Evolutionary conservation across 2,329 filamentous ascomycete species (phyloP), one percentile per base, ranked within the genome.

Genomic region (Fusarium anguioides): DNA sequence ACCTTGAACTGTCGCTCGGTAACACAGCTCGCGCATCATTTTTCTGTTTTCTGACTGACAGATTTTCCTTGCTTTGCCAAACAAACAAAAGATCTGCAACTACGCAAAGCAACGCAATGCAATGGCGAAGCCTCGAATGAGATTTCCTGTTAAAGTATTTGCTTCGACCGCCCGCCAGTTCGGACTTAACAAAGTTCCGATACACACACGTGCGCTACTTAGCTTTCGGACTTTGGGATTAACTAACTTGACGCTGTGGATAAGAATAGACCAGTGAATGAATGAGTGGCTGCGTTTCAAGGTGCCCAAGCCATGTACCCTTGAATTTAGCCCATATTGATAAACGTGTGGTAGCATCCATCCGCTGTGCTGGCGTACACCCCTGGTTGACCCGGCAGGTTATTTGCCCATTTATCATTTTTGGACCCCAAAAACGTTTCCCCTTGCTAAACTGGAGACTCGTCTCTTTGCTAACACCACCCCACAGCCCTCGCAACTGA

Each of bases 271-370:
- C n/a, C n/a, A n/a, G 21, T 36, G 53, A 41, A 37, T 31, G 37
- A 24, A 36, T 12, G 27, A 17, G 46, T 29, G n/a, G 24, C 36
- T 26, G 45, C 44, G 60, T 63, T 63, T 63, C 58, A 54, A 57
- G 37, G 58, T 37, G 27, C 7, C 21, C 29, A 29, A 36, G 26
- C 57, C 59, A 42, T 27, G 42, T 37, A 27, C 20, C 44, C 27
- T 23, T 29, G 48, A 31, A 61, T 61, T 66, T 65, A 65, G 52
- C 61, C 61, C 61, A 31, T 23, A 45, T 58, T 64, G 14, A 20
- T 31, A 37, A 20, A 41, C 57, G 17, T 31, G 33, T 37, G 37
- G 45, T 46, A 26, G 29, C 47, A 42, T 42, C 47, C 18, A 52
- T 52, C 24, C 18, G 33, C 35, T 36, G 26, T 26, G 36, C 37